Conservation (phyloP, 352 stramenopile genomes). For the Globisporangium perplexum region DNA sequence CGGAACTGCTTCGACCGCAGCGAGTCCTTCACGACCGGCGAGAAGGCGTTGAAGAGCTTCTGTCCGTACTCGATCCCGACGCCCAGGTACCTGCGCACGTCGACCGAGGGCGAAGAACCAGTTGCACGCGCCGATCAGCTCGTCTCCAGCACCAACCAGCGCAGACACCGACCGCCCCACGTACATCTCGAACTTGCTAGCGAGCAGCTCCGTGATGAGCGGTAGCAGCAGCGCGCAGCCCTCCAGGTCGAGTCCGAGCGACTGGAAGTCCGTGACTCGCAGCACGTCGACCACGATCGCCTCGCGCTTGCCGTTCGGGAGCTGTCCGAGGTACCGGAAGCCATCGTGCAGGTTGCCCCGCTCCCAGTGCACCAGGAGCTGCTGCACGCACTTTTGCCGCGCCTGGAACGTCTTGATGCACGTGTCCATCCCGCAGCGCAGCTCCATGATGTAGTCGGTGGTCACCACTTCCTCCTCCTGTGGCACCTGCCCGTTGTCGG, state of each 20-base stretch:
- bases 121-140: background rate
- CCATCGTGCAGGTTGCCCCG: conserved; percentile 62
- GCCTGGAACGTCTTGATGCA: conserved; percentile 66
- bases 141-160: background rate
- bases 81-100: conserved; percentile 49
- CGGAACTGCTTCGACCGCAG: conserved; percentile 41
- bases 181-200: conserved; percentile 61
- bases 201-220: conserved; percentile 61
- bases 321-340: conserved; percentile 55
- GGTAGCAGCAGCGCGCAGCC: conserved; percentile 69
- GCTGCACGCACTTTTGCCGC: conserved; percentile 64
- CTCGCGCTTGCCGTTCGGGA: conserved; percentile 67
- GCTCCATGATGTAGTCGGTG: conserved; percentile 76
- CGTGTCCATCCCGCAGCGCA: conserved; percentile 81
- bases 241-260: conserved; percentile 67
- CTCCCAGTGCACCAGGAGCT: conserved; percentile 67
- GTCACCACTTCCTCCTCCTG: conserved; percentile 24
- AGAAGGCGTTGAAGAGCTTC: conserved; percentile 70
- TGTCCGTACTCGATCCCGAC: conserved; percentile 53
- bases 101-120: too few species aligned
- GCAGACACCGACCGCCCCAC: conserved; percentile 6
- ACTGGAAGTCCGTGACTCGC: conserved; percentile 50
- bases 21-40: conserved; percentile 60
- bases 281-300: conserved; percentile 70
- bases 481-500: background rate